Evolutionary conservation across 2,329 filamentous ascomycete species (phyloP), one percentile per base, ranked within the genome.

Genomic region (Xenosphaeropsis pyriputrescens): DNA sequence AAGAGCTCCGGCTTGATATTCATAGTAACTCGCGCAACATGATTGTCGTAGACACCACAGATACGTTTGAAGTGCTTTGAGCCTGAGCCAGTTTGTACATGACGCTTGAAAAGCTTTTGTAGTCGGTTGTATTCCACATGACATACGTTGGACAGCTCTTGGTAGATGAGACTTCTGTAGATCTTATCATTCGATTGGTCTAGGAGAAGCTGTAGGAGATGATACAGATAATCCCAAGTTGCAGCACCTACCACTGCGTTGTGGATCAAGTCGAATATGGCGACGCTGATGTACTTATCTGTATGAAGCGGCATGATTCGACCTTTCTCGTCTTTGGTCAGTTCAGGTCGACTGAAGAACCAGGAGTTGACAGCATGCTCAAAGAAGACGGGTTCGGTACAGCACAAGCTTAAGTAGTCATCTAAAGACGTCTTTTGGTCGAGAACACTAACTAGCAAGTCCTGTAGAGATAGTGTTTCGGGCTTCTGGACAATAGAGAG

Each of bases 101-200:
- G 47, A 6, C 63, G 63, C 41, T 59, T 65, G 34, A 69, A 57
- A 0, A 54, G 17, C 11, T 47, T 43, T 30, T 65, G 61, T 0
- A 52, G 46, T 2, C 61, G 59, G 1, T 32, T 36, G 34, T 60
- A 68, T 36, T 67, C 64, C 0, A 64, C 40, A n/a, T 66, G 51
- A 16, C 57, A 63, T 4, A 63, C 38, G 34, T 67, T 67, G 18
- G 58, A 55, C 0, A 68, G 41, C 35, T 70, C 65, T 41, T 69
- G 64, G 2, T 65, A 50, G 7, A 68, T 37, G 1, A 59, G 51
- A 1, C 43, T 45, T 5, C 46, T 50, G 29, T 55, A 53, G 0
- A 45, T 40, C 44, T 60, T 63, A 29, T 51, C 46, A 0, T 41
- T 39, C 0, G 39, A 41, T 4, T 4, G 32, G 5, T 54, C 37